These are phyloP conservation scores for Cladosporium oxysporum DNA, from an alignment of 2,329 filamentous ascomycete species.

Conservation along the genomic window DNA sequence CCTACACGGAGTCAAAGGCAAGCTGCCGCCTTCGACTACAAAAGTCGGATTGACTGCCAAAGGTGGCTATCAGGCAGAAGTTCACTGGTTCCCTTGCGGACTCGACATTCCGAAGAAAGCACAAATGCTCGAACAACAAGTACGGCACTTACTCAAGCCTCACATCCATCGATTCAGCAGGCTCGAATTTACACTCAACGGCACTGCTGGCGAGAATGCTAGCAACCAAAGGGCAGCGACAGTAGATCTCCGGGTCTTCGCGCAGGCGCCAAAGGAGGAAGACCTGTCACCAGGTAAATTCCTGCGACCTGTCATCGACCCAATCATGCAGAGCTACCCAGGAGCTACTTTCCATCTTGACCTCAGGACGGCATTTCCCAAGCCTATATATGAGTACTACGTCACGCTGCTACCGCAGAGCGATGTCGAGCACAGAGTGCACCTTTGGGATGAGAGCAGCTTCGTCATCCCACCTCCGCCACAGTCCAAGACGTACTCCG, in stretches of 20 bases:
- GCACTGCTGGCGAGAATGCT: constrained; percentile 46
- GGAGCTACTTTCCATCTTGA: constrained; percentile 37
- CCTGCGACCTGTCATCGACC: constrained; percentile 45
- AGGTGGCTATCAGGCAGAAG: constrained; percentile 52
- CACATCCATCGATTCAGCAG: constrained; percentile 40
- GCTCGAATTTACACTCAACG: constrained; percentile 45
- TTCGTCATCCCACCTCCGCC: constrained; percentile 39
- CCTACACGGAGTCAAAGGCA: constrained; percentile 47
- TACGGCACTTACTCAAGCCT: constrained; percentile 43
- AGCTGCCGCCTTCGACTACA: constrained; percentile 52
- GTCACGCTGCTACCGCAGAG: constrained; percentile 40
- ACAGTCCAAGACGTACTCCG: constrained; percentile 35
- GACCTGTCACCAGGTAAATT: constrained; percentile 35
- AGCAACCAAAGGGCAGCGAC: constrained; percentile 49
- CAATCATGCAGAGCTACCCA: constrained; percentile 44
- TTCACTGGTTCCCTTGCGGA: constrained; percentile 47
- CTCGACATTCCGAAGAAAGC: constrained; percentile 50
- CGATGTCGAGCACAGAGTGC: constrained; percentile 32
- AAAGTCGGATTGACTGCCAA: constrained; percentile 52
- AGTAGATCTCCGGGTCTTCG: constrained; percentile 49
- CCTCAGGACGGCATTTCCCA: constrained; percentile 43
- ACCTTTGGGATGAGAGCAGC: constrained; percentile 33
- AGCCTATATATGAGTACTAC: constrained; percentile 46
- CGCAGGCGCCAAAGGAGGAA: constrained; percentile 32
- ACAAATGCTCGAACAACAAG: constrained; percentile 48